Evolutionary conservation across 306 rosid species (phyloP).

Genomic region (Quercus engelmannii): DNA sequence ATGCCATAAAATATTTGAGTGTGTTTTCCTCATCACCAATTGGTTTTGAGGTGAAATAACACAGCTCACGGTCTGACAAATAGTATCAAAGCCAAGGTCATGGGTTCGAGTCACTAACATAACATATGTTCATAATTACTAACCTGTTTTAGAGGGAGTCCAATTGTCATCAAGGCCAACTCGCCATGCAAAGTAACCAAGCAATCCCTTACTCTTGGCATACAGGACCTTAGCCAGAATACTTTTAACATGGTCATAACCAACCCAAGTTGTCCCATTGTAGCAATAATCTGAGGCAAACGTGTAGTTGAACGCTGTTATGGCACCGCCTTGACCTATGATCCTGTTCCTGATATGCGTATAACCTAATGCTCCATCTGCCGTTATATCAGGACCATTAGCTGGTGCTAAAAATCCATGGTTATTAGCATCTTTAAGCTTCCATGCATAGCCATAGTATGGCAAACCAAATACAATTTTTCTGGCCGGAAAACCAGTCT

Average conservation of each 20-base stretch:
- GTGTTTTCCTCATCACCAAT: too few species aligned
- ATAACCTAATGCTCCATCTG: too few species aligned
- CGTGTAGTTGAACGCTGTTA: not conserved
- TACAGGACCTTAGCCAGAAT: slow-evolving; percentile 28
- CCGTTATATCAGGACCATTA: too few species aligned
- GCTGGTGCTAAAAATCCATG: slow-evolving; percentile 11
- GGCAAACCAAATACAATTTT: slow-evolving; percentile 36
- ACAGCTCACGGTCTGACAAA: too few species aligned
- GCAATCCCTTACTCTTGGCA: slow-evolving; percentile 31
- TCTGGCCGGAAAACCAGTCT: slow-evolving; percentile 15
- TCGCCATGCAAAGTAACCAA: slow-evolving; percentile 35
- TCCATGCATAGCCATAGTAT: slow-evolving; percentile 30
- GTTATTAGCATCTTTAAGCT: slow-evolving; percentile 14
- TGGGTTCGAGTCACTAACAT: too few species aligned
- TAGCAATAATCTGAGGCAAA: slow-evolving; percentile 26
- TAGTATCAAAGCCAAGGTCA: too few species aligned
- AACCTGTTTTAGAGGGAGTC: slow-evolving; percentile 19
- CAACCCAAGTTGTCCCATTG: slow-evolving; percentile 41
- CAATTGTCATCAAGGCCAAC: slow-evolving; percentile 12
- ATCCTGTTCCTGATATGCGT: not conserved
- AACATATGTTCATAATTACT: too few species aligned
- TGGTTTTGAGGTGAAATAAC: too few species aligned
- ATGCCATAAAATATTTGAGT: too few species aligned
- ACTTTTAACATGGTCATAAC: slow-evolving; percentile 34
- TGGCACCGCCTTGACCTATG: too few species aligned